Evolutionary conservation across 2,329 filamentous ascomycete species (phyloP), one percentile per base, ranked within the genome.

Genomic region (Fusarium piperis): DNA sequence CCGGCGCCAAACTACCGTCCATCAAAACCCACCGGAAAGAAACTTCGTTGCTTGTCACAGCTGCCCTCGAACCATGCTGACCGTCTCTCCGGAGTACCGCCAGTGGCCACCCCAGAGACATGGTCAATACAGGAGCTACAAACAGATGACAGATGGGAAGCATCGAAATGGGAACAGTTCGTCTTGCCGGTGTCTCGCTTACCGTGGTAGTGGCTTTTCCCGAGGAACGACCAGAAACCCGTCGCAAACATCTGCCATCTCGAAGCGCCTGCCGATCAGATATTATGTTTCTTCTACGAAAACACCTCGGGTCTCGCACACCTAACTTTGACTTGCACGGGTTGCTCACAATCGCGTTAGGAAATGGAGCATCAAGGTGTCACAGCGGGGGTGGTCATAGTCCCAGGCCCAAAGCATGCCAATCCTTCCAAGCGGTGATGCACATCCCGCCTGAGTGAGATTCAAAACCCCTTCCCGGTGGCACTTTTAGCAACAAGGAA

Each of bases 371-470:
- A 30, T 61, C 12, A 35, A 35, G 56, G 38, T 61, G 28, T 52
- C 59, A 63, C 53, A 56, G 51, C 23, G 55, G 74, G 74, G 74
- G 74, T 76, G 65, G n/a, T 10, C 38, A 10, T 59, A 76, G 59
- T 28, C 38, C 16, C 26, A n/a, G 53, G 12, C 41, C 57, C 46
- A 28, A 59, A 65, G 64, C 69, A 77, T 77, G 73, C 73, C 67
- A 77, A 76, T 75, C 60, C 70, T 68, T 52, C 66, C 57, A 67
- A 65, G 65, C 57, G 68, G 68, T 74, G 74, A 74, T 77, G 73
- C 70, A 62, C 71, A 76, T 77, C 71, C 73, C 74, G 73, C 72
- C 63, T 71, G 64, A 64, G 74, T 75, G 68, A 75, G 71, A 72
- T 76, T 77, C 62, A 68, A 73, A 73, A 73, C 75, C 67, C 75